These are phyloP conservation scores for Podila epigama DNA, from an alignment of 192 early-diverging fungal species.

Conservation along the genomic window DNA sequence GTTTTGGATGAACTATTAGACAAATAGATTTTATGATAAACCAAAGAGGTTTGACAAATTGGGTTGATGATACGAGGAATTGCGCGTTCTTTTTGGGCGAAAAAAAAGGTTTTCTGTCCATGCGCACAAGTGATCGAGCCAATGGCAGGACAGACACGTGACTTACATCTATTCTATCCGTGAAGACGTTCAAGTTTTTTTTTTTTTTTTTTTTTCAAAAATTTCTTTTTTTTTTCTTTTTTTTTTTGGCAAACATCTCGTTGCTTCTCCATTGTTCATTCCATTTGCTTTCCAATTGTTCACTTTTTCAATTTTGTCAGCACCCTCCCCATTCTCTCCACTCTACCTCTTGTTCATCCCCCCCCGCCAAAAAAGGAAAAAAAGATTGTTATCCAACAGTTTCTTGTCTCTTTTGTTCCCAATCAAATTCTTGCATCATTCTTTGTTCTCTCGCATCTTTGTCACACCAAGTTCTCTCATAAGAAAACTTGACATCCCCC, in stretches of 20 bases:
- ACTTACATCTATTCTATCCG: neutral
- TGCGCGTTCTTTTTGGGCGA: neutral
- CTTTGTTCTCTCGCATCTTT: too few species aligned
- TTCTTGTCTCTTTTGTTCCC: neutral
- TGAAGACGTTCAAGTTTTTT: neutral
- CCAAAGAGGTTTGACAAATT: neutral
- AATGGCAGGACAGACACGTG: slow-evolving; percentile 11
- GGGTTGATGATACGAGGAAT: too few species aligned
- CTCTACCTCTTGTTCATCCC: neutral
- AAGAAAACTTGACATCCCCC: too few species aligned
- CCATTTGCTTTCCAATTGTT: neutral
- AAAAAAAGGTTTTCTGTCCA: neutral
- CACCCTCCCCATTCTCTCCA: neutral
- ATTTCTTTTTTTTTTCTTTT: neutral
- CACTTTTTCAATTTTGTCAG: neutral
- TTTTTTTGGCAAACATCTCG: neutral
- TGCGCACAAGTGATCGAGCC: slow-evolving; percentile 9
- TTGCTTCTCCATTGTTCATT: neutral
- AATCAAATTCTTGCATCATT: neutral
- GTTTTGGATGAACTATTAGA: slow-evolving; percentile 79
- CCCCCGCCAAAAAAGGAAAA: neutral
- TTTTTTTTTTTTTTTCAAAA: slow-evolving; percentile 2
- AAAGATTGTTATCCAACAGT: too few species aligned
- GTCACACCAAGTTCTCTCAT: too few species aligned
- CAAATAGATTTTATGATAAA: neutral